phyloP scores from a whole-genome alignment of 805 yeast genomes.

The Barnettozyma californica region DNA sequence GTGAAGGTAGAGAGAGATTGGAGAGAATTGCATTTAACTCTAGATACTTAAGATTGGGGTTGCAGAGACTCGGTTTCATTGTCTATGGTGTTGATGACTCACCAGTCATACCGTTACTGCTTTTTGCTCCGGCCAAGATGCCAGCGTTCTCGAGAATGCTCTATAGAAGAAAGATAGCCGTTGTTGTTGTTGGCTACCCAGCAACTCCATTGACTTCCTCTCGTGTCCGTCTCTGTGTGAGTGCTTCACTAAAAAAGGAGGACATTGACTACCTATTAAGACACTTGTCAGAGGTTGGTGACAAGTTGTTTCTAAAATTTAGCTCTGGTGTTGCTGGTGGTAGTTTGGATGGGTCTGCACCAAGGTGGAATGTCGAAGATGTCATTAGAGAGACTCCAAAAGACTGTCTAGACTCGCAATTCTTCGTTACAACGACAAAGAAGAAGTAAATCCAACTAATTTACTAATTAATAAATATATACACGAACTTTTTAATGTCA shows the following conservation, averaged over 20 bases:
- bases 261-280: conserved; percentile 80
- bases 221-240: conserved; percentile 88
- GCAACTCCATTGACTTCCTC: conserved; percentile 91
- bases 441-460: not conserved
- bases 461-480: not conserved
- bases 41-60: conserved; percentile 84
- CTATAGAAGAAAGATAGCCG: conserved; percentile 77
- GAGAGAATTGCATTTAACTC: conserved; percentile 95
- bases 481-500: not conserved
- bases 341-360: conserved; percentile 52
- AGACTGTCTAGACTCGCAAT: conserved; percentile 44
- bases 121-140: conserved; percentile 91
- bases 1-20: conserved; percentile 88
- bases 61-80: conserved; percentile 88
- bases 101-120: conserved; percentile 86
- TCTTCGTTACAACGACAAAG: conserved; percentile 25
- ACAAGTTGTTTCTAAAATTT: conserved; percentile 65
- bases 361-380: conserved; percentile 76
- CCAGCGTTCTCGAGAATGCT: conserved; percentile 84
- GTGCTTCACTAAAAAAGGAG: conserved; percentile 87
- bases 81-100: conserved; percentile 94
- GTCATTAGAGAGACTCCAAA: conserved; percentile 67
- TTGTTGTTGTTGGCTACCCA: conserved; percentile 96
- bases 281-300: conserved; percentile 74
- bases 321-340: conserved; percentile 74